A percentile compares a stretch with the other conserved stretches of the same genome.
Evolutionary conservation across 1,139 yeast species (phyloP).

Genomic region (Pichia sp.): DNA sequence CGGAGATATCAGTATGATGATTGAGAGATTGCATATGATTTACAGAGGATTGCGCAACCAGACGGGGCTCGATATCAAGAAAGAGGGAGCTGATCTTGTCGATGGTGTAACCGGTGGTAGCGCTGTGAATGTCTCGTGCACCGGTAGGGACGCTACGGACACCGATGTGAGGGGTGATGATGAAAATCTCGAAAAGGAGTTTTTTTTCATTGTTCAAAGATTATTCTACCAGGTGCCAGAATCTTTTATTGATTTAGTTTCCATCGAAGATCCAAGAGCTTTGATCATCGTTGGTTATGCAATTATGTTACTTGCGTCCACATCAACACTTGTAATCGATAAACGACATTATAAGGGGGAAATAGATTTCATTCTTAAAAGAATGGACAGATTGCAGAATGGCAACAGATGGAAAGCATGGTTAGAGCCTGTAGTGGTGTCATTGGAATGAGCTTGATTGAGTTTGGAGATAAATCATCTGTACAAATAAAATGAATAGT

Average conservation of each 20-base stretch:
- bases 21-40: neutral
- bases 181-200: constrained; percentile 18
- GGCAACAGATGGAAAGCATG: constrained; percentile 20
- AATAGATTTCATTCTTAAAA: constrained; percentile 12
- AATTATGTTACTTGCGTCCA: constrained; percentile 17
- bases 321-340: constrained; percentile 16
- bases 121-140: too few species aligned
- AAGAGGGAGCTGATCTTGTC: neutral
- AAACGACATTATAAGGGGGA: constrained; percentile 9
- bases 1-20: neutral
- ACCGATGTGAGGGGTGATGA: too few species aligned
- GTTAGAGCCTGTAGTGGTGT: constrained; percentile 19
- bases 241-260: constrained; percentile 17
- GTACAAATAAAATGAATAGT: too few species aligned
- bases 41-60: neutral
- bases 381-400: constrained; percentile 14
- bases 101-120: too few species aligned
- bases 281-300: constrained; percentile 23
- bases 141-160: too few species aligned
- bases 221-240: constrained; percentile 20
- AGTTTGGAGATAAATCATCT: too few species aligned
- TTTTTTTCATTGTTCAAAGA: constrained; percentile 20
- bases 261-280: constrained; percentile 24
- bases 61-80: neutral
- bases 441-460: neutral